phyloP scores from a whole-genome alignment of 176 grass and related monocot species.

The Oryza nivara region DNA sequence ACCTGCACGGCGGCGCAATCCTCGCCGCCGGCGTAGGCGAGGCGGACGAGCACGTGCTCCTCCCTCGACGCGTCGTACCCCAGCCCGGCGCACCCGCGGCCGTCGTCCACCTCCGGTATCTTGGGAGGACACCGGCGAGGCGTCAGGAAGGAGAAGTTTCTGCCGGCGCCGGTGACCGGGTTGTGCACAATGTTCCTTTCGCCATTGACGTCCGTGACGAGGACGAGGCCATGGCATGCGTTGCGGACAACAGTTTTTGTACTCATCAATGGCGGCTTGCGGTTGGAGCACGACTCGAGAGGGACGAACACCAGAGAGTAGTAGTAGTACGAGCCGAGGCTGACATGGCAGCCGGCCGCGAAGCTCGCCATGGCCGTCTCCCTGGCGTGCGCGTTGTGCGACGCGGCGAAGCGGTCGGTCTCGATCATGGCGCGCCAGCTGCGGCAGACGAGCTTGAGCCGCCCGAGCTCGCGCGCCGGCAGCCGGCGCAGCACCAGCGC shows the following conservation, averaged over 20 bases:
- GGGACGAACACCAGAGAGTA: background rate
- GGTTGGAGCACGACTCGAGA: background rate
- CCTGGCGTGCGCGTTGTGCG: background rate
- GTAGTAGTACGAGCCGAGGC: too few relatives aligned
- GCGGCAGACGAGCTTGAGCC: conserved; percentile 1
- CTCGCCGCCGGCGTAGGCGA: background rate
- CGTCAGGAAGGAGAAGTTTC: background rate
- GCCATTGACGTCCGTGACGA: background rate
- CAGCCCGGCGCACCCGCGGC: background rate
- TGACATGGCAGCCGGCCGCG: background rate
- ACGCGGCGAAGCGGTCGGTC: background rate
- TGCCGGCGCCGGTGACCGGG: background rate
- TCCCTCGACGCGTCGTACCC: conserved; percentile 23
- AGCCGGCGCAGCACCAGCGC: background rate
- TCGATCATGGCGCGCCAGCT: conserved; percentile 17
- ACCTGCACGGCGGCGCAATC: background rate
- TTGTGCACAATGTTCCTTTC: background rate
- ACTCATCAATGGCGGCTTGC: background rate
- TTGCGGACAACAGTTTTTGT: background rate
- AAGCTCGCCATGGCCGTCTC: background rate
- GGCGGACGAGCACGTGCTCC: background rate
- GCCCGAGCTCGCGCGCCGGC: background rate
- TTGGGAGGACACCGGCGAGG: too few relatives aligned
- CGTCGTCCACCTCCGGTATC: too few relatives aligned
- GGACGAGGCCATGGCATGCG: background rate